Base-by-base conservation (phyloP, 1,139 yeast species). In the Suhomyces kunorum region DNA sequence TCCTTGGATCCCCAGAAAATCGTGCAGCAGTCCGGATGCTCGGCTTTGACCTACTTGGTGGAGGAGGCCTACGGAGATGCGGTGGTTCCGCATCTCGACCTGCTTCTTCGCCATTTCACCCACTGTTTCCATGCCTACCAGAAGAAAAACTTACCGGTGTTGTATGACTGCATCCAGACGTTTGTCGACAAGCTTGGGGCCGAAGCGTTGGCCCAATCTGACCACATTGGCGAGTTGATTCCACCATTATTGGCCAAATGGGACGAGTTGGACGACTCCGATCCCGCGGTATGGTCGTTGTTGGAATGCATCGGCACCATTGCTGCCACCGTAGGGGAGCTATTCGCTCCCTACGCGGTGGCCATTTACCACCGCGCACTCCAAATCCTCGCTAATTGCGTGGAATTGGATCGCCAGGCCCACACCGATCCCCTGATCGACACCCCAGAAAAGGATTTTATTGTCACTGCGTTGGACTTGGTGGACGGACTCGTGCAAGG, bases 401-500 rank as follows among this genome's bases (percentile, higher is more conserved):
- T 90, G 23, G 81, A 83, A 38, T 67, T 78, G 51, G 90, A 85
- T 45, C 81, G 76, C 48, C 73, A 81, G 48, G 77, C 84, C 38
- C 78, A 78, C 34, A 71, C 77, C 14, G 84, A 88, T 57, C 90
- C 95, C 4, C 51, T 63, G 8, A 72, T 84, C 35, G 88, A 83
- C 15, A 78, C 85, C 1, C 96, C 96, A 1, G 97, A 92, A 57
- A 87, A 86, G 58, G 97, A 90, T 61, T 88, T 90, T 53, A 76
- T 87, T 49, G 89, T 92, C 28, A 87, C 98, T 1, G 80, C 97
- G 1, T 64, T 92, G 36, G 98, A 92, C 59, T 73, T 92, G 53
- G 75, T 92, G 24, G 98, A 90, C 61, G 98, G 98, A 1, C 68
- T 92, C 43, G 82, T 89, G 12, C 98, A 90, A 64, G 98, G 98